phyloP scores from a whole-genome alignment of 148 eudicot species.

The Vaccinium myrtillus region DNA sequence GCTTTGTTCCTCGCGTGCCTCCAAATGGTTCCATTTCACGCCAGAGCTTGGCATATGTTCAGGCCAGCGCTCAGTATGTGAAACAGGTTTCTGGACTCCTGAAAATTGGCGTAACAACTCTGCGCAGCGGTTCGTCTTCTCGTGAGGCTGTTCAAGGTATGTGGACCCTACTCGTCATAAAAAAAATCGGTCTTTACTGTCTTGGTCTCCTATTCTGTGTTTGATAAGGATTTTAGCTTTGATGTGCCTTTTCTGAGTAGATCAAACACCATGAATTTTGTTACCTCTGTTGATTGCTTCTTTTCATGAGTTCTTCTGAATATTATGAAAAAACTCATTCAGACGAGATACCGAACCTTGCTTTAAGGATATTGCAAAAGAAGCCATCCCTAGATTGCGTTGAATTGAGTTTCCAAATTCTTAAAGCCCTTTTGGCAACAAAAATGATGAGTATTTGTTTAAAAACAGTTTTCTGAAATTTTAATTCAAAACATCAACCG shows the following conservation, averaged over 20 bases:
- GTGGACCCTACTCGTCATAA: background rate
- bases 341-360: background rate
- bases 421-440: background rate
- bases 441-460: background rate
- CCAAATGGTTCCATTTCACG: constrained; percentile 66
- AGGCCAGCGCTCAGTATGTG: constrained; percentile 78
- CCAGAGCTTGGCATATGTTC: constrained; percentile 85
- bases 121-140: constrained; percentile 66
- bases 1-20: constrained; percentile 57
- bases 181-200: background rate
- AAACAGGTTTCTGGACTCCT: constrained; percentile 86
- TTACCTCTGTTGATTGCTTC: background rate
- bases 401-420: background rate
- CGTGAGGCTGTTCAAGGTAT: constrained; percentile 76
- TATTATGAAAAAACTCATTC: background rate
- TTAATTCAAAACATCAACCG: background rate
- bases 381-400: background rate
- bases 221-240: background rate
- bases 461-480: background rate
- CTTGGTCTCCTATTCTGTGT: background rate
- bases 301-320: background rate
- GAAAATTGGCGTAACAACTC: constrained; percentile 77
- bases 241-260: background rate
- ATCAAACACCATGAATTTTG: background rate
- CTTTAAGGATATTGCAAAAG: background rate